These are phyloP conservation scores for Actinomortierella wolfii DNA, from an alignment of 371 early-diverging fungal species.

Conservation along the genomic window DNA sequence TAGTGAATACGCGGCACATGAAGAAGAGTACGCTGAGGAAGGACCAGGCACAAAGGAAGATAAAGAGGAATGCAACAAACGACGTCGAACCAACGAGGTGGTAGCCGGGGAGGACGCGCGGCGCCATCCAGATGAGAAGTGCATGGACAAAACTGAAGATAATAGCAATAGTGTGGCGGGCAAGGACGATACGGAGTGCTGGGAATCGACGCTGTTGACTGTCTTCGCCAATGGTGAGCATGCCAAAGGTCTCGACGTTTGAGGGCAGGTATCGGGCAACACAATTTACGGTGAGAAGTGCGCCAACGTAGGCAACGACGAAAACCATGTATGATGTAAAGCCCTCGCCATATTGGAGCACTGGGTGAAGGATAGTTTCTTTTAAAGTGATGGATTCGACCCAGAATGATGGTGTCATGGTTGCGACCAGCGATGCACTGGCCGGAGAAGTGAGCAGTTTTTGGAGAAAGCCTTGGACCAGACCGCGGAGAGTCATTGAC, in stretches of 20 bases:
- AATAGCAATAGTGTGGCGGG: neutral
- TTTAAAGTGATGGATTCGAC: neutral
- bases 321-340: conserved; percentile 7
- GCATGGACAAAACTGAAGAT: neutral
- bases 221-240: too few species aligned
- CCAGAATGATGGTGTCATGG: conserved; percentile 4
- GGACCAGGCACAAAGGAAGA: neutral
- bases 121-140: conserved; percentile 1
- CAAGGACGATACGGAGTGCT: conserved; percentile 1
- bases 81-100: neutral
- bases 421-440: neutral
- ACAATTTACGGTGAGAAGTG: neutral
- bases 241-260: too few species aligned
- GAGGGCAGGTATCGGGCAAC: conserved; percentile 2
- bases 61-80: neutral
- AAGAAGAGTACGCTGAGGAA: conserved; percentile 8
- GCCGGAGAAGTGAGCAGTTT: neutral
- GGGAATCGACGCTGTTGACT: neutral
- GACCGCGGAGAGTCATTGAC: neutral
- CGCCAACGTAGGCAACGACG: conserved; percentile 4
- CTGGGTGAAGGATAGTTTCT: conserved; percentile 4
- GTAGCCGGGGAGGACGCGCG: neutral
- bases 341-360: conserved; percentile 1
- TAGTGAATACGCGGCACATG: neutral
- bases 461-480: neutral